Percentiles rank a stretch among this genome's conserved stretches.
Evolutionary conservation across 345 rosid genomes (phyloP).

Genomic region (Arabidopsis thaliana): TAIR10.1 NC_003076.8:8203501-8204000

Average conservation of each 20-base stretch:
- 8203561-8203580: too few relatives aligned
- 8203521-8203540: too few relatives aligned
- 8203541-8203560: too few relatives aligned
- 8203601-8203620: too few relatives aligned
- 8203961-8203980: conserved; percentile 53
- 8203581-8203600: too few relatives aligned
- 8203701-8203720: too few relatives aligned
- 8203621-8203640: too few relatives aligned
- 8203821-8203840: conserved; percentile 51
- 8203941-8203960: conserved; percentile 39
- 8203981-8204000: conserved; percentile 60
- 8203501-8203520: too few relatives aligned
- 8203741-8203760: not conserved
- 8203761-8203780: not conserved
- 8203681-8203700: too few relatives aligned
- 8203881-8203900: conserved; percentile 45
- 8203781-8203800: not conserved
- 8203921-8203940: conserved; percentile 64
- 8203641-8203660: too few relatives aligned
- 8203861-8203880: conserved; percentile 49
- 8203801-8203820: conserved; percentile 7
- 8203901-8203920: conserved; percentile 40
- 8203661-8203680: too few relatives aligned
- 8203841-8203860: conserved; percentile 54
- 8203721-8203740: not conserved